Evolutionary conservation across 805 yeast genomes (phyloP), one percentile per base, ranked within the genome.

Genomic region (Schwanniomyces pseudopolymorphus): DNA sequence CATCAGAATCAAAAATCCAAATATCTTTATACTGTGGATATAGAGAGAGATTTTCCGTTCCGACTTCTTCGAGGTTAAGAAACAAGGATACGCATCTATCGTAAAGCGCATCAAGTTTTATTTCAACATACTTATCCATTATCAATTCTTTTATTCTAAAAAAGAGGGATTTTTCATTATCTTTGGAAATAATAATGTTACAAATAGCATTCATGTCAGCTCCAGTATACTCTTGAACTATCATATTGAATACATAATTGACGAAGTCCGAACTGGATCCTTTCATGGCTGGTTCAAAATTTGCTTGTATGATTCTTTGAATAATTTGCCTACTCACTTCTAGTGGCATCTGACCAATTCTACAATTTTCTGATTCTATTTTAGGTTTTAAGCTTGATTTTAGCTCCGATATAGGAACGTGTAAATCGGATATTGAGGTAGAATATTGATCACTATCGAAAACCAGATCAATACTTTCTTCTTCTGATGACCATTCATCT

Each of bases 1-100:
- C 57, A 16, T 49, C 44, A 9, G 45, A 38, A 33, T 56, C 56
- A 21, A 51, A 53, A 39, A 50, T 50, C 59, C 61, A 61, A 4
- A 61, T 52, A 2, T 54, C 50, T 9, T 42, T 43, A 44, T 57
- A 62, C 33, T 42, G 38, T 6, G 42, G 26, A 36, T 48, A 59
- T 40, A 58, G 48, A 7, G 46, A 41, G 9, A 61, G 60, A 17
- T 52, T 56, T 20, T 51, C 47, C 3, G 39, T 10, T 11, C 11
- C n/a, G 21, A 38, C n/a, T 3, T 17, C 37, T 25, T 43, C 46
- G 13, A 25, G 19, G 5, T 36, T 31, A 2, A 20, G 21, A n/a
- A 33, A 14, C 19, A 33, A 13, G 4, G 40, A 35, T 16, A 35
- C n/a, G 25, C 27, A 39, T 4, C 40, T 25, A 33, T 44, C 47